Conservation (phyloP, 164 flowering plant genomes). For the Vitis cinerea region DNA sequence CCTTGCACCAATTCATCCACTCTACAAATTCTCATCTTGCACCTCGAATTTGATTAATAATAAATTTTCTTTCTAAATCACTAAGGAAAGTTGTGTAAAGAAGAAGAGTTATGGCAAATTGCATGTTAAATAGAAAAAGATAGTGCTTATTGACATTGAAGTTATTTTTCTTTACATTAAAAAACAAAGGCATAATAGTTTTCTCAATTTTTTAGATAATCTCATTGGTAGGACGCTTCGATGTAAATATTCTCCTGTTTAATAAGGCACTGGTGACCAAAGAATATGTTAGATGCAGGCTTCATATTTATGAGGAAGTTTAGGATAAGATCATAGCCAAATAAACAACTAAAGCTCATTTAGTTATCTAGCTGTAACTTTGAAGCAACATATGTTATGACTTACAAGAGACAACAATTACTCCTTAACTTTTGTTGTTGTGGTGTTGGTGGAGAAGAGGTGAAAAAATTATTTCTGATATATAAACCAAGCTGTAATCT, state of each 20-base stretch:
- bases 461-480: background rate
- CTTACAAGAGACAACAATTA: background rate
- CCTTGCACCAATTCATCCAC: too few relatives aligned
- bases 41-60: too few relatives aligned
- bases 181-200: slow-evolving; percentile 86
- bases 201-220: slow-evolving; percentile 87
- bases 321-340: background rate
- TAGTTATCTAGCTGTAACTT: background rate
- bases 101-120: background rate
- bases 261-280: slow-evolving; percentile 65
- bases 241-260: slow-evolving; percentile 88
- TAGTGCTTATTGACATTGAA: slow-evolving; percentile 56
- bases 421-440: background rate
- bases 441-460: too few relatives aligned
- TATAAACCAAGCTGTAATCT: background rate
- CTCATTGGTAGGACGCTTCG: slow-evolving; percentile 79
- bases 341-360: background rate
- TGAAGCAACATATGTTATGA: background rate
- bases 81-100: too few relatives aligned
- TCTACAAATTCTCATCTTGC: too few relatives aligned
- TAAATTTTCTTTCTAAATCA: too few relatives aligned
- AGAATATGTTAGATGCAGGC: slow-evolving; percentile 5
- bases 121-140: background rate
- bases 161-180: slow-evolving; percentile 87
- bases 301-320: background rate